Base-by-base conservation (phyloP, 148 eudicot genomes). In the Rheum nobile region DNA sequence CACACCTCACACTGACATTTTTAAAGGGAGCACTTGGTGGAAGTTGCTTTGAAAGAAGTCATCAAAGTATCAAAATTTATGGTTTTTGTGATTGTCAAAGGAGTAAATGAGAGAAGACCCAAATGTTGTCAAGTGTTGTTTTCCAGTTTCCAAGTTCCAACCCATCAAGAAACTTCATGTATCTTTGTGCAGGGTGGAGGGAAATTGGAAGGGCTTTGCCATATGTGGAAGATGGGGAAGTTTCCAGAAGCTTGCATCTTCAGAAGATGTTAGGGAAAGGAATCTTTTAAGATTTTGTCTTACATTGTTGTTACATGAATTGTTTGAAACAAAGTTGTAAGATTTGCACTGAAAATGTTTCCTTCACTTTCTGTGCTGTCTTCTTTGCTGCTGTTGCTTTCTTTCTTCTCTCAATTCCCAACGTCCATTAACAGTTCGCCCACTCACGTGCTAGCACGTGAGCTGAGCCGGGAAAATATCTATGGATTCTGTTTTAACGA, bases 321-420 rank as follows among this genome's bases (percentile, higher is more conserved):
- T 26, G 67, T 24, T 26, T 59, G 17, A 59, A 59, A 59, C 67
- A 55, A 55, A 7, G 31, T 8, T 55, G 63, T 28, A 10, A 59
- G 22, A 59, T 8, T 50, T 59, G 67, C 26, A 59, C 67, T 59
- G 67, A 59, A 47, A 10, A 28, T 59, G 67, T 59, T 59, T 59
- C 67, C 67, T 59, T 59, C 67, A 59, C 19, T 65, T 65, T 65
- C 70, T 65, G 70, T 32, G 70, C 39, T 65, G 41, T 65, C 70
- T 65, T 65, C 41, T 32, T 65, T 5, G 21, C 16, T 26, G 67
- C 35, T 59, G 67, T 59, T 59, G 67, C 67, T 59, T 59, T 59
- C 67, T 59, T 59, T 9, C 22, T 55, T 65, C 39, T 34, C 70
- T 22, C 57, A 50, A 50, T 50, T 50, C 26, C 26, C 70, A 65